A percentile compares a stretch with the other conserved stretches of the same genome.
These are phyloP conservation scores for Lepidium didymum DNA, from an alignment of 345 rosid species.

Conservation along the genomic window DNA sequence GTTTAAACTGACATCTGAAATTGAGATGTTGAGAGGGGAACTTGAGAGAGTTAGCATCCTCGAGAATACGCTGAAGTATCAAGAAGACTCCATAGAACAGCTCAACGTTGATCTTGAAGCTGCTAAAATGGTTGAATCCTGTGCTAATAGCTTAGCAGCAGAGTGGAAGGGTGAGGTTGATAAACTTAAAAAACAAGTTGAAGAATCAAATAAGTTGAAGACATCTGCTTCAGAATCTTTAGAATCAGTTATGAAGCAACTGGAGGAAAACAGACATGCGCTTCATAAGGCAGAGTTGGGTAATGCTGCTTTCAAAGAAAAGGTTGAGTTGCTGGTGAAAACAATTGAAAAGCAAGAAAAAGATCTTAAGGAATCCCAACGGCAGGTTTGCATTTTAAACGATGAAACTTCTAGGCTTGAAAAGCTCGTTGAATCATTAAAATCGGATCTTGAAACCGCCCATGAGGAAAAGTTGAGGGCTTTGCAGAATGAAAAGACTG, in stretches of 20 bases:
- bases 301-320: constrained; percentile 54
- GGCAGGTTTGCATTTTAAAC: constrained; percentile 25
- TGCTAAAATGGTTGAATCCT: constrained; percentile 83
- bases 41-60: constrained; percentile 43
- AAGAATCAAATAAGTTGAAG: constrained; percentile 59
- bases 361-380: constrained; percentile 59
- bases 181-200: constrained; percentile 50
- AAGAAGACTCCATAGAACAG: constrained; percentile 62
- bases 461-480: constrained; percentile 72
- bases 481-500: constrained; percentile 59
- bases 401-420: constrained; percentile 48
- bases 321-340: constrained; percentile 64
- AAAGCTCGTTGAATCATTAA: constrained; percentile 45
- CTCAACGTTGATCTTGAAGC: constrained; percentile 86
- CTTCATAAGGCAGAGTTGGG: constrained; percentile 63
- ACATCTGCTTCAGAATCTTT: constrained; percentile 73
- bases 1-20: constrained; percentile 47
- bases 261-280: constrained; percentile 52
- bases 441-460: constrained; percentile 44
- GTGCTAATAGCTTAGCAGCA: constrained; percentile 56
- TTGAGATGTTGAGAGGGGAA: constrained; percentile 45
- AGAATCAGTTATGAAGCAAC: constrained; percentile 64
- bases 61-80: constrained; percentile 44
- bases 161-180: constrained; percentile 50
- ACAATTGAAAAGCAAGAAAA: constrained; percentile 49